These are phyloP conservation scores for Pholiota microspora DNA, from an alignment of 768 basidiomycete species.

Conservation along the genomic window DNA sequence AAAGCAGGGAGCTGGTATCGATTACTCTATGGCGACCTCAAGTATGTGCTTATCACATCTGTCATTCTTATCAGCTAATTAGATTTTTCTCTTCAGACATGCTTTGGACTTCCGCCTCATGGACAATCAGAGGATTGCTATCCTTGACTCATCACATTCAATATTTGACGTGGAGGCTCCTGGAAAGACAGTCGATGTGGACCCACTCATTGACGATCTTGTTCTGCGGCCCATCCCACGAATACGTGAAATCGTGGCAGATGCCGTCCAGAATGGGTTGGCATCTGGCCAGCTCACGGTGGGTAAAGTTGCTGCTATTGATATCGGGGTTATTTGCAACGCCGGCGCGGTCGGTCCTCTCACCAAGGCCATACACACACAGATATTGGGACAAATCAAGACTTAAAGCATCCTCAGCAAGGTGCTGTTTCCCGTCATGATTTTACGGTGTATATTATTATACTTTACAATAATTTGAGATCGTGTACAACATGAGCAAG, in stretches of 20 bases:
- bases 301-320: conserved; percentile 52
- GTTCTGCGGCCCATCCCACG: conserved; percentile 61
- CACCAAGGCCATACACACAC: conserved; percentile 47
- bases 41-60: conserved; percentile 41
- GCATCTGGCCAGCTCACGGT: conserved; percentile 26
- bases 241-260: conserved; percentile 48
- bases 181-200: conserved; percentile 4
- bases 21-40: conserved; percentile 64
- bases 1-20: conserved; percentile 86
- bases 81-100: conserved; percentile 42
- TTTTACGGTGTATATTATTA: not conserved
- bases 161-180: conserved; percentile 35
- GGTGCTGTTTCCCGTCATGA: not conserved
- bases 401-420: not conserved
- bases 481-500: not conserved
- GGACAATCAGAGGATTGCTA: conserved; percentile 59
- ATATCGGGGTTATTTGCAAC: conserved; percentile 64
- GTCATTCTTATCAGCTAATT: not conserved
- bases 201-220: conserved; percentile 22
- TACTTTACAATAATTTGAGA: conserved; percentile 4
- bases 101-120: conserved; percentile 81
- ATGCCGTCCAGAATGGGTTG: conserved; percentile 43
- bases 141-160: conserved; percentile 73
- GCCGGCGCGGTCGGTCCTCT: conserved; percentile 43
- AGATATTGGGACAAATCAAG: conserved; percentile 33